Base-by-base conservation (phyloP, 2,329 filamentous ascomycete species). In the Exophiala bonariae region DNA sequence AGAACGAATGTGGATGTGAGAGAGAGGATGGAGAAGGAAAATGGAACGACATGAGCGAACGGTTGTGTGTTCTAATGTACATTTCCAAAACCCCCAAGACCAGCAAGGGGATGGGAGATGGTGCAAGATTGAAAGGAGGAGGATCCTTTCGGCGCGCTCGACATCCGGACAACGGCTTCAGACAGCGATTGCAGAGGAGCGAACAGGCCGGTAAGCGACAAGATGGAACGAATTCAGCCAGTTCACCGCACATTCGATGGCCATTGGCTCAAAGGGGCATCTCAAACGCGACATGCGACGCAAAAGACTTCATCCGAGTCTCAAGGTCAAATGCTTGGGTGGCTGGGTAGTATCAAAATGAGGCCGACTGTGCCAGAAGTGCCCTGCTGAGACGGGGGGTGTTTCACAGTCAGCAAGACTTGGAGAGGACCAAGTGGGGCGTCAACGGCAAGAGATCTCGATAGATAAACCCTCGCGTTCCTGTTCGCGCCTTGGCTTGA, bases 131-230 rank as follows among this genome's bases (percentile, higher is more conserved):
- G 52, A 47, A 55, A 46, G 52, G 46, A 41, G 35, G 41, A 33
- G 19, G 39, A 20, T 44, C 19, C 35, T 52, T 46, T 55, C 52
- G 52, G 52, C 49, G 49, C 26, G 35, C 41, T 38, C 42, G 28
- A 44, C 45, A 44, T 55, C 52, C 52, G 52, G 52, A 47, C 52
- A 55, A 40, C 46, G 45, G 52, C 41, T 50, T 52, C 52, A 55
- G 52, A 55, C 52, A 19, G 23, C 52, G 47, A 55, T 32, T 43
- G 49, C 43, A 18, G 44, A 42, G 44, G 30, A 35, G 40, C 28
- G 17, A 17, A 34, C 37, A 52, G 42, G 47, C 42, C 23, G 16
- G 35, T 35, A 23, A 47, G 43, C 46, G 32, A 31, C 52, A 45
- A 44, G 37, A 36, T 38, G 16, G 31, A 36, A 23, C 14, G 20